phyloP scores from a whole-genome alignment of 768 basidiomycete genomes.

The Trametes elegans region DNA sequence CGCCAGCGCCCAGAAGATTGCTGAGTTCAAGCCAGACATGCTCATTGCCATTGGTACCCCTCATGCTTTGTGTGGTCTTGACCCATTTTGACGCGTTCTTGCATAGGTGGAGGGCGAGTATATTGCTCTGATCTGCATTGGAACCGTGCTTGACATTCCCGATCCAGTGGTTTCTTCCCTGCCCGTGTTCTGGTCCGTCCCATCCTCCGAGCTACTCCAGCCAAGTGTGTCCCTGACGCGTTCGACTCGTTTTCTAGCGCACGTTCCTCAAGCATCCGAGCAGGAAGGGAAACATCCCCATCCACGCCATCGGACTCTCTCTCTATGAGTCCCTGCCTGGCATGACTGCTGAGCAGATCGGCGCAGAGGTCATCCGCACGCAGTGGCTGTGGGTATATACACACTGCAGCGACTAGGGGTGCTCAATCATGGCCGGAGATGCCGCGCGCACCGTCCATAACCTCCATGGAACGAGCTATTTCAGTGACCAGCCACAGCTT shows the following conservation, averaged over 20 bases:
- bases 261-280: slow-evolving; percentile 78
- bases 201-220: neutral
- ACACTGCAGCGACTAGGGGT: neutral
- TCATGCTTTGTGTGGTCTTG: neutral
- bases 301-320: slow-evolving; percentile 95
- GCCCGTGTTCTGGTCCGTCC: slow-evolving; percentile 77
- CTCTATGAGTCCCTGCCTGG: slow-evolving; percentile 90
- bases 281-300: slow-evolving; percentile 78
- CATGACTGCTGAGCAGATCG: slow-evolving; percentile 68
- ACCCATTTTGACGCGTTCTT: neutral
- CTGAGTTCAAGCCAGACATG: slow-evolving; percentile 80
- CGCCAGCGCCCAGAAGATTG: slow-evolving; percentile 62
- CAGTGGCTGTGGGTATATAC: slow-evolving; percentile 82
- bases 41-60: slow-evolving; percentile 75
- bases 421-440: neutral
- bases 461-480: no score
- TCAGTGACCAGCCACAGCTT: no score
- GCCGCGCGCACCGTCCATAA: no score
- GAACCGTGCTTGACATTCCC: slow-evolving; percentile 17
- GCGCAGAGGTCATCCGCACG: slow-evolving; percentile 85
- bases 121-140: slow-evolving; percentile 4
- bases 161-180: slow-evolving; percentile 86
- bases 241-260: slow-evolving; percentile 43
- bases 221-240: neutral
- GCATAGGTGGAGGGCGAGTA: slow-evolving; percentile 77